Percentiles rank a stretch among this genome's conserved stretches.
phyloP scores from a whole-genome alignment of 176 grass and related monocot genomes.

The Avena insularis region DNA sequence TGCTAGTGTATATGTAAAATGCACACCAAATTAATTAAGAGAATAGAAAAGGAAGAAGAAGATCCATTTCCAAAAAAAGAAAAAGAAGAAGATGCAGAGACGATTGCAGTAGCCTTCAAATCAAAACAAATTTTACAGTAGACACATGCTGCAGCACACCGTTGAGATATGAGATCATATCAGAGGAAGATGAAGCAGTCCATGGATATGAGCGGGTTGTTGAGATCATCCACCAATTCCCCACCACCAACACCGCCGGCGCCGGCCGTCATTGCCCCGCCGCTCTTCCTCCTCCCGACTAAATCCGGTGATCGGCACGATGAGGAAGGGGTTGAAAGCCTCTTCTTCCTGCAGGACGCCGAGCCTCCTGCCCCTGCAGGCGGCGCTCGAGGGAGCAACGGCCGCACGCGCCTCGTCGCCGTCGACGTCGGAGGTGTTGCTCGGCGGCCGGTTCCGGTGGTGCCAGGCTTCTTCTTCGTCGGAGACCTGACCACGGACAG shows the following conservation, averaged over 20 bases:
- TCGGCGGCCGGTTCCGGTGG: neutral
- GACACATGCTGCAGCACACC: neutral
- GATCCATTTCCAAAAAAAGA: too few relatives aligned
- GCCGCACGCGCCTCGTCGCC: neutral
- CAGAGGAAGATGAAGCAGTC: conserved; percentile 60
- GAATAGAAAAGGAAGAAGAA: neutral
- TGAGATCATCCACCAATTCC: conserved; percentile 33
- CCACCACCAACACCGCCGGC: neutral
- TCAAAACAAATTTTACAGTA: neutral
- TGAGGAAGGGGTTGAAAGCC: neutral
- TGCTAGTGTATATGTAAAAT: too few relatives aligned
- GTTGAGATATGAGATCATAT: neutral
- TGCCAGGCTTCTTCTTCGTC: neutral
- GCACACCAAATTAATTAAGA: too few relatives aligned
- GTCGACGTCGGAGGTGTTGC: neutral
- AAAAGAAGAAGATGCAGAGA: neutral
- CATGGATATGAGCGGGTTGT: conserved; percentile 54
- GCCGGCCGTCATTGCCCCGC: neutral
- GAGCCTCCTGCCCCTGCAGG: neutral
- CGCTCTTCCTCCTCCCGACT: neutral
- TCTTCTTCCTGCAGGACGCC: neutral
- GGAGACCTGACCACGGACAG: conserved; percentile 5
- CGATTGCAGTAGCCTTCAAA: neutral
- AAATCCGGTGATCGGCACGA: neutral
- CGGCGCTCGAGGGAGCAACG: neutral